These are phyloP conservation scores for Raffaelea arxii DNA, from an alignment of 2,329 filamentous ascomycete species.

Conservation along the genomic window DNA sequence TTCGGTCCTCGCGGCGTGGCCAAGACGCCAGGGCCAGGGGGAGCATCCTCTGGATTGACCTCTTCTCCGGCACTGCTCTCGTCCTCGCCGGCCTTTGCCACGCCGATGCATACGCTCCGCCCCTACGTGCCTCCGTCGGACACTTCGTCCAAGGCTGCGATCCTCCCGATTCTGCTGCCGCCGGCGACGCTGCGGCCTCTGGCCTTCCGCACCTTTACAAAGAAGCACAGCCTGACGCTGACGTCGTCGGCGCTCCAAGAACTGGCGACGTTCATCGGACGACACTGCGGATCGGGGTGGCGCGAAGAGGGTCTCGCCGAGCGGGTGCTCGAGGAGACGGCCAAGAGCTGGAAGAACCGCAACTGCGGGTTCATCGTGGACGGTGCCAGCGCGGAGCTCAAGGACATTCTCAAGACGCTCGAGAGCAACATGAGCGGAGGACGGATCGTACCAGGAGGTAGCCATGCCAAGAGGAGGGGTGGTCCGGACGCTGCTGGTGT, in stretches of 20 bases:
- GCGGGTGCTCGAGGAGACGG: constrained; percentile 82
- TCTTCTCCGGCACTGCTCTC: constrained; percentile 61
- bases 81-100: constrained; percentile 84
- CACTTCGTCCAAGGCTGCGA: constrained; percentile 39
- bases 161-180: constrained; percentile 83
- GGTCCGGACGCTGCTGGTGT: neutral
- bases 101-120: constrained; percentile 69
- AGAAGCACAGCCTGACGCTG: constrained; percentile 91
- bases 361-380: constrained; percentile 89
- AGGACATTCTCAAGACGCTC: constrained; percentile 70
- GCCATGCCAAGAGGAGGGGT: constrained; percentile 14
- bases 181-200: constrained; percentile 78
- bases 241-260: constrained; percentile 78
- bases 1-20: constrained; percentile 22
- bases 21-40: no score
- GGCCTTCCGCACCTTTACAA: constrained; percentile 92
- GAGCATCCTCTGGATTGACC: constrained; percentile 11
- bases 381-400: constrained; percentile 64
- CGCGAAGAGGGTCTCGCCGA: constrained; percentile 90
- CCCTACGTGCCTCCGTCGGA: constrained; percentile 59
- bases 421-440: constrained; percentile 89
- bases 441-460: constrained; percentile 40
- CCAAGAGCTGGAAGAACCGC: constrained; percentile 82
- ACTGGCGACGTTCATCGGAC: constrained; percentile 81
- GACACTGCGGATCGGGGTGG: constrained; percentile 93